Evolutionary conservation across 179 eudicot species (phyloP).

Genomic region (Patellifolia procumbens): DNA sequence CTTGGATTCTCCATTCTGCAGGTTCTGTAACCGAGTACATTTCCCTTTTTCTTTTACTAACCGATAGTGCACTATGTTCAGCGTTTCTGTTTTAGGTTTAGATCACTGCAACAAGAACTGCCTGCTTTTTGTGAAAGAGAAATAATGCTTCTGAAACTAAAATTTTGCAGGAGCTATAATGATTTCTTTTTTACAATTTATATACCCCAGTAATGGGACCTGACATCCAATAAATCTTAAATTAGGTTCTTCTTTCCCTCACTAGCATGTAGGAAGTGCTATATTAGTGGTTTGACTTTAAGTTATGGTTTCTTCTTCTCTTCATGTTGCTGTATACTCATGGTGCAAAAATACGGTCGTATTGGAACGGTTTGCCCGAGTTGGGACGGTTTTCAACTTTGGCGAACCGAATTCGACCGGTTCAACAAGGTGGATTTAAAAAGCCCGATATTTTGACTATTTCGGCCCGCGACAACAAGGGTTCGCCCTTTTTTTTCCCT

Average conservation of each 20-base stretch:
- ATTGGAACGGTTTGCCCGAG: no score
- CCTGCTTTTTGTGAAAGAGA: not conserved
- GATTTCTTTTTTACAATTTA: not conserved
- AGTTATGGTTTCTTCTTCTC: not conserved
- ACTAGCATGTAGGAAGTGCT: not conserved
- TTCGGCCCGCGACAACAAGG: no score
- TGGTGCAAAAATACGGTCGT: no score
- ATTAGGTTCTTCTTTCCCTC: not conserved
- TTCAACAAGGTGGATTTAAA: no score
- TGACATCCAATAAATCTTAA: not conserved
- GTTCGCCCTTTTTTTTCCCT: no score
- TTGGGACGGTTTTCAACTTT: no score
- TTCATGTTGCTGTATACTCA: not conserved
- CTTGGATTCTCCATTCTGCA: conserved; percentile 11
- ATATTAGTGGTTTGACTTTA: not conserved
- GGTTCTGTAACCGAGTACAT: not conserved
- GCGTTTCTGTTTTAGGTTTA: not conserved
- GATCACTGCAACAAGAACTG: not conserved
- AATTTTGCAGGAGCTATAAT: no score
- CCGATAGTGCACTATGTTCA: not conserved
- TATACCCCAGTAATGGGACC: not conserved
- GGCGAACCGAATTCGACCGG: no score
- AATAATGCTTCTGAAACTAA: not conserved
- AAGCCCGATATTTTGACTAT: not conserved
- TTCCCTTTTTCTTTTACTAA: not conserved